These are phyloP conservation scores for Austroboletus novae-zelandiae DNA, from an alignment of 1,284 basidiomycete genomes.

Conservation along the genomic window DNA sequence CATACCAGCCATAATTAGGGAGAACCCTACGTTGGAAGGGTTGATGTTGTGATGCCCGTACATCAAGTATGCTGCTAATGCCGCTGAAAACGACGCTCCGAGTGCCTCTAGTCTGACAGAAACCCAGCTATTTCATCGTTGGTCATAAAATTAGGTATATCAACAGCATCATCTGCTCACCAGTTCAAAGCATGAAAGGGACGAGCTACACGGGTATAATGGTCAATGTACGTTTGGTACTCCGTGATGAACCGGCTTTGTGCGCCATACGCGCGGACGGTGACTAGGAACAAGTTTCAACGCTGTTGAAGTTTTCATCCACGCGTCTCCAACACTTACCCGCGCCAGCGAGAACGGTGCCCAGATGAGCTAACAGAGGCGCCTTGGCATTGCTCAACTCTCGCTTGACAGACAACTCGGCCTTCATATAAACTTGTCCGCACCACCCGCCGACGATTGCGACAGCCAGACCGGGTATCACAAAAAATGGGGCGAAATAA, in stretches of 20 bases:
- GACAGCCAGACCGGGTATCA: conserved; percentile 34
- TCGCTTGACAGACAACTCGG: conserved; percentile 45
- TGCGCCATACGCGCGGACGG: conserved; percentile 60
- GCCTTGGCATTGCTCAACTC: conserved; percentile 44
- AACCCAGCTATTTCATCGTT: conserved; percentile 43
- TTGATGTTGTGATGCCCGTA: conserved; percentile 35
- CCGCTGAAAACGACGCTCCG: conserved; percentile 51
- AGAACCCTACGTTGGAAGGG: conserved; percentile 48
- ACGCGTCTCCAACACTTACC: conserved; percentile 36
- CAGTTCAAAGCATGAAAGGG: conserved; percentile 56
- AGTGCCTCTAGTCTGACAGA: conserved; percentile 50
- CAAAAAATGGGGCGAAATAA: conserved; percentile 41
- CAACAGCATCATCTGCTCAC: conserved; percentile 12
- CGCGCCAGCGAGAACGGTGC: conserved; percentile 49
- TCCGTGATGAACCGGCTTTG: conserved; percentile 47
- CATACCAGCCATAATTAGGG: conserved; percentile 45
- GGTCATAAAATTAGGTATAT: background rate
- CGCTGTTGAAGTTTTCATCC: background rate
- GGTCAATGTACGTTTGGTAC: conserved; percentile 45
- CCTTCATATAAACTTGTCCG: conserved; percentile 39
- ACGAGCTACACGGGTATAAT: conserved; percentile 45
- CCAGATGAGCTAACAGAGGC: conserved; percentile 44
- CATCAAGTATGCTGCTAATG: conserved; percentile 47
- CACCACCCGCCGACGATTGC: conserved; percentile 46
- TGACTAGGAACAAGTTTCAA: conserved; percentile 38